Percentiles rank a stretch among this genome's conserved stretches.
Conservation (phyloP, 2,329 filamentous ascomycete genomes). For the Ophiocordyceps camponoti-leonardi region DNA sequence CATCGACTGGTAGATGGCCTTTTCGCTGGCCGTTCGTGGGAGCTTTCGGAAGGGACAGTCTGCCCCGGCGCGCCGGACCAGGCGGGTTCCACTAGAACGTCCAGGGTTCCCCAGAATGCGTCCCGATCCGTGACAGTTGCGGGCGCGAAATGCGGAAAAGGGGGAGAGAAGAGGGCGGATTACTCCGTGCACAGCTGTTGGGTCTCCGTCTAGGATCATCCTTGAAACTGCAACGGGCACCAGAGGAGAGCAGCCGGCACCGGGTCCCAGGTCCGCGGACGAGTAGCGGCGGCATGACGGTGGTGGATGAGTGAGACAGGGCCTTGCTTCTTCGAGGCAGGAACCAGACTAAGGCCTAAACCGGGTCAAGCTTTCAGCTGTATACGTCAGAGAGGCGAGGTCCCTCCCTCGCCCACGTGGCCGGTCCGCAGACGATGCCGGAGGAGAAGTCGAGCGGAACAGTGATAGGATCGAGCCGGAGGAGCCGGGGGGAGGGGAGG, state of each 20-base stretch:
- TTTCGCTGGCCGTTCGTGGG: too few species aligned
- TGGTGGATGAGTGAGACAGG: neutral
- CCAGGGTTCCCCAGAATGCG: neutral
- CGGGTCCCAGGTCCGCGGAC: neutral
- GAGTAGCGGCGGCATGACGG: neutral
- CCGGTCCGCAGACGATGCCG: neutral
- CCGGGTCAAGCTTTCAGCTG: neutral
- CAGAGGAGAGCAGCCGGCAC: neutral
- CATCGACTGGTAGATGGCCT: neutral
- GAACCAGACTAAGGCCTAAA: neutral
- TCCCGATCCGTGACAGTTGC: too few species aligned
- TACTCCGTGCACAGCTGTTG: neutral
- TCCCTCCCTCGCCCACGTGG: slow-evolving; percentile 2
- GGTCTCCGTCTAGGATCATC: neutral
- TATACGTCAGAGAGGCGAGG: slow-evolving; percentile 1
- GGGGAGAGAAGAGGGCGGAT: neutral
- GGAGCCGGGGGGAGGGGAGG: too few species aligned
- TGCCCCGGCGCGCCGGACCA: slow-evolving; percentile 5
- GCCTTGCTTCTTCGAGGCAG: neutral
- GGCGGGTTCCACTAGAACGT: neutral
- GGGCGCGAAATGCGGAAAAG: too few species aligned
- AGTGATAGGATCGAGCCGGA: neutral
- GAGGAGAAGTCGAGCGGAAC: neutral
- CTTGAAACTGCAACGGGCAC: neutral
- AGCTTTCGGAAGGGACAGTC: too few species aligned